Percentiles rank a stretch among this genome's conserved stretches.
Conservation (phyloP, 805 yeast species). For the Candida nonsorbophila region DNA sequence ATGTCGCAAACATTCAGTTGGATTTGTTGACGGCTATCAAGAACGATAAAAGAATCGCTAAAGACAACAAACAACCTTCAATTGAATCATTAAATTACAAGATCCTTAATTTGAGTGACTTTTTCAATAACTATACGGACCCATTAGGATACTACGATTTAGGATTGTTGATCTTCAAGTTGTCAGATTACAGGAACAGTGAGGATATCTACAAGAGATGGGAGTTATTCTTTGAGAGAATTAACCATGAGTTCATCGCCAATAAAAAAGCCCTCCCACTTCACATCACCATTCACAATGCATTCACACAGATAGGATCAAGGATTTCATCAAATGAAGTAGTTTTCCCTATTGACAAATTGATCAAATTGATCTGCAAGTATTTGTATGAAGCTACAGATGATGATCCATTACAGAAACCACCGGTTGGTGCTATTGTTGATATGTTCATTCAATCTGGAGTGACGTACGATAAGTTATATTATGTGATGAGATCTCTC, state of each 20-base stretch:
- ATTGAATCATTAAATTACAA: slow-evolving; percentile 52
- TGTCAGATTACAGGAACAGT: slow-evolving; percentile 78
- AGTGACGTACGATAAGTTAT: slow-evolving; percentile 57
- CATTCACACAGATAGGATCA: slow-evolving; percentile 51
- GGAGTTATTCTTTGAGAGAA: slow-evolving; percentile 62
- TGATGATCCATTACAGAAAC: slow-evolving; percentile 25
- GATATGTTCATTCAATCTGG: slow-evolving; percentile 63
- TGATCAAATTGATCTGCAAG: slow-evolving; percentile 61
- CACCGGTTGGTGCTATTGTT: slow-evolving; percentile 52
- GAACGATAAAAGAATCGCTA: slow-evolving; percentile 45
- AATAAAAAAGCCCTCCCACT: slow-evolving; percentile 29
- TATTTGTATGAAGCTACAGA: slow-evolving; percentile 39
- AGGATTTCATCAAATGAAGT: slow-evolving; percentile 63
- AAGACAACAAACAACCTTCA: slow-evolving; percentile 47
- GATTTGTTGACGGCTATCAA: slow-evolving; percentile 50
- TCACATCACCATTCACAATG: slow-evolving; percentile 29
- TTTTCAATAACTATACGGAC: slow-evolving; percentile 82
- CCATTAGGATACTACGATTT: slow-evolving; percentile 85
- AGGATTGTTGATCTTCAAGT: slow-evolving; percentile 70
- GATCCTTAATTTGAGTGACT: slow-evolving; percentile 66
- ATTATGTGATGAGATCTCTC: slow-evolving; percentile 57
- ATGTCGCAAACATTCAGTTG: slow-evolving; percentile 81
- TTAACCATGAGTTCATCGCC: slow-evolving; percentile 25
- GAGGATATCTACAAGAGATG: slow-evolving; percentile 82
- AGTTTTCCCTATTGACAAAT: slow-evolving; percentile 72